Evolutionary conservation across 1,139 yeast species (phyloP).

Genomic region (Lodderomyces theae): DNA sequence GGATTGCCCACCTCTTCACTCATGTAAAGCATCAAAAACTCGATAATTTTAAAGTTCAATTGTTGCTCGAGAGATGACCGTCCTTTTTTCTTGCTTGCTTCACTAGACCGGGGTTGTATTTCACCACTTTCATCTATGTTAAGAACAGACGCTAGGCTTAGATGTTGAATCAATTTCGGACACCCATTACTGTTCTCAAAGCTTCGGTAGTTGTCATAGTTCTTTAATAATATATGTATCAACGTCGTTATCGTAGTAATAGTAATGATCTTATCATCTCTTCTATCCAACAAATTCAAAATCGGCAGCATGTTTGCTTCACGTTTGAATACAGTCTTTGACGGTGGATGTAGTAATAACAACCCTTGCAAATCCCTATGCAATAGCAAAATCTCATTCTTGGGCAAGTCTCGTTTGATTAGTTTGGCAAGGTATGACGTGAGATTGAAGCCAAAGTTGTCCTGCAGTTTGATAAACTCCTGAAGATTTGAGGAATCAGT

Average conservation of each 20-base stretch:
- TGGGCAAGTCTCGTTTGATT: slow-evolving; percentile 16
- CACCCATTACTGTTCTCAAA: slow-evolving; percentile 66
- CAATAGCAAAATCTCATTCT: slow-evolving; percentile 20
- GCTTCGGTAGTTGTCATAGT: slow-evolving; percentile 52
- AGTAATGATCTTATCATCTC: slow-evolving; percentile 20
- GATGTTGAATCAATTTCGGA: slow-evolving; percentile 44
- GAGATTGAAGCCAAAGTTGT: slow-evolving; percentile 49
- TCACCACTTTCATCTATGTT: slow-evolving; percentile 3
- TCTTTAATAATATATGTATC: slow-evolving; percentile 59
- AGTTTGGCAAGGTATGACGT: slow-evolving; percentile 33
- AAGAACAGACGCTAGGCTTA: slow-evolving; percentile 22
- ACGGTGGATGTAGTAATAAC: slow-evolving; percentile 57
- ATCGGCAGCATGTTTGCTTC: slow-evolving; percentile 31
- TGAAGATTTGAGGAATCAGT: slow-evolving; percentile 21
- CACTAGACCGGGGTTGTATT: background rate
- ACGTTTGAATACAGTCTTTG: slow-evolving; percentile 46
- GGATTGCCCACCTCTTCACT: slow-evolving; percentile 52
- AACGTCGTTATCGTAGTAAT: slow-evolving; percentile 54
- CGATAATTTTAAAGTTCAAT: slow-evolving; percentile 60
- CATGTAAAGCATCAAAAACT: slow-evolving; percentile 68
- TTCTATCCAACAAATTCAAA: slow-evolving; percentile 21
- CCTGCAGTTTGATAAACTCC: slow-evolving; percentile 49
- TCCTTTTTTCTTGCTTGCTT: background rate
- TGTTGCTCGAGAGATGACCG: slow-evolving; percentile 28
- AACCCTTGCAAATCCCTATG: slow-evolving; percentile 60